Base-by-base conservation (phyloP, 805 yeast species). In the Danielia oregonensis region DNA sequence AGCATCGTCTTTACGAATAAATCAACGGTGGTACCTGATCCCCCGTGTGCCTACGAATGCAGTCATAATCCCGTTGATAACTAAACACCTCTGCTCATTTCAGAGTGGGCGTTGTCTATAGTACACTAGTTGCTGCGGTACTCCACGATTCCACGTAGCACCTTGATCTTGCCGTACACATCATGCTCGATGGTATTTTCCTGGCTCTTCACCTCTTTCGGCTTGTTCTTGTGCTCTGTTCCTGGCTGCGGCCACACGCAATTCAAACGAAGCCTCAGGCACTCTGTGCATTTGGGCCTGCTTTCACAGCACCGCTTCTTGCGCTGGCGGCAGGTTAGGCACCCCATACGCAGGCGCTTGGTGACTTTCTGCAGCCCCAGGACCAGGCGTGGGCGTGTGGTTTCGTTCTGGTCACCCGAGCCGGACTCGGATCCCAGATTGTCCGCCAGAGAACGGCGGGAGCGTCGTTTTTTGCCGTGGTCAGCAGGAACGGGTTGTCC, bases 241-340 rank as follows among this genome's bases (percentile, higher is more conserved):
- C 89, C 91, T 0, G 88, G 86, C 12, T 55, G 57, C 13, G 94
- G 93, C 84, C 91, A 85, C 17, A 69, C 63, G 52, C 95, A 85
- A 34, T 67, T 72, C 31, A 84, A 63, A 9, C 77, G 67, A 17
- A 85, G 64, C 33, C 93, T 61, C n/a, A 57, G 43, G 55, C 94
- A 85, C 47, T 84, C 88, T 1, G 64, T 53, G 49, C 95, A 85
- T 17, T 55, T 55, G 4, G 94, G 94, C 35, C 70, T 70, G 1
- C 69, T 62, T 52, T 85, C 93, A 50, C 86, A 82, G 45, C 94
- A 85, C 36, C 88, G 69, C 53, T 83, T 85, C 65, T 85, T 85
- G 17, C 95, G 60, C 39, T 74, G 76, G 29, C 93, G 72, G 47
- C 95, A 85, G 1, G 94, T 82, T 27, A 82, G 62, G 54, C 94